Conservation (phyloP, 2,329 filamentous ascomycete species). For the Phyllosticta citrichinensis region DNA sequence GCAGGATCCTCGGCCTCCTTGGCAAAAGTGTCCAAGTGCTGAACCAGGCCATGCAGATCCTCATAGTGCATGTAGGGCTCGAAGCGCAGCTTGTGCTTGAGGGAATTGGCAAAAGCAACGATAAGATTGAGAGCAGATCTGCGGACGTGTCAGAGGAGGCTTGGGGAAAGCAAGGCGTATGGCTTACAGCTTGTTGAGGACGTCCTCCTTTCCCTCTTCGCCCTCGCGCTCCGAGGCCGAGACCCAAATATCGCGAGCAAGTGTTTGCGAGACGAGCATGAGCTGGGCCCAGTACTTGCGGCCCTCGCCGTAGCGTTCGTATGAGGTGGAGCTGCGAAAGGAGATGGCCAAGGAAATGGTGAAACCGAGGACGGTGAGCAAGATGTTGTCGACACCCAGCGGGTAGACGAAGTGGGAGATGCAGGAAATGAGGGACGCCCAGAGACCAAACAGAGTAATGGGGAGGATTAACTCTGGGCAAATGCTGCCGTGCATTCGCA, state of each 20-base stretch:
- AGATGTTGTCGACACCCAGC: conserved; percentile 53
- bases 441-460: conserved; percentile 49
- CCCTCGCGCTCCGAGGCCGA: conserved; percentile 54
- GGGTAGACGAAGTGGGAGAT: conserved; percentile 39
- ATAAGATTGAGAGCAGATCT: conserved; percentile 65
- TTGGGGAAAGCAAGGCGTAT: not conserved
- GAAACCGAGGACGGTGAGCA: conserved; percentile 71
- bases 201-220: conserved; percentile 51
- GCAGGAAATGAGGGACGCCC: conserved; percentile 53
- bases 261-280: conserved; percentile 45
- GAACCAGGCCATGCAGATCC: conserved; percentile 59
- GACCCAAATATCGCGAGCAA: conserved; percentile 71
- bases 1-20: conserved; percentile 42
- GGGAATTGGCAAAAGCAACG: conserved; percentile 62
- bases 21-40: conserved; percentile 67
- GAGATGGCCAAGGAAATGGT: conserved; percentile 70
- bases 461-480: conserved; percentile 65
- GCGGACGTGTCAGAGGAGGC: conserved; percentile 7
- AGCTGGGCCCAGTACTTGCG: conserved; percentile 54
- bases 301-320: conserved; percentile 55
- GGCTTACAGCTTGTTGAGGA: conserved; percentile 55
- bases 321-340: conserved; percentile 67
- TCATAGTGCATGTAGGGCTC: conserved; percentile 71
- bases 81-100: conserved; percentile 77
- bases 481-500: conserved; percentile 68